These are phyloP conservation scores for Coemansia brasiliensis DNA, from an alignment of 192 early-diverging fungal genomes.

Conservation along the genomic window DNA sequence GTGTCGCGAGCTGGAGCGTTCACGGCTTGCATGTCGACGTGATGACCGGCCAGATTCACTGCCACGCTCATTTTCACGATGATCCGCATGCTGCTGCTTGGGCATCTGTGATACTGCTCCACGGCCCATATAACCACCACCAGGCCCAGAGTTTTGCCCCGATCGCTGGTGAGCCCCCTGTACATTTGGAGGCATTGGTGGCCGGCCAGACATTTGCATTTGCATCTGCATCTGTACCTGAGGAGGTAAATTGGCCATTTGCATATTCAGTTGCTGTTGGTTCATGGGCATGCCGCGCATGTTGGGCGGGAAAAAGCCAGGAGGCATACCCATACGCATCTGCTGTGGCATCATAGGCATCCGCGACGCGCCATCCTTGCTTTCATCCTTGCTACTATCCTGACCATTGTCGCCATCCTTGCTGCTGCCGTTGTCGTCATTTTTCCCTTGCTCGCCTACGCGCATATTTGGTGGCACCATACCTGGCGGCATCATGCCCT, in stretches of 20 bases:
- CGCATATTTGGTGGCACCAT: conserved; percentile 36
- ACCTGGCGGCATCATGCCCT: conserved; percentile 39
- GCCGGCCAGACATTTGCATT: conserved; percentile 41
- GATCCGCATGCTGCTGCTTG: conserved; percentile 12
- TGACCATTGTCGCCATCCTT: conserved; percentile 2
- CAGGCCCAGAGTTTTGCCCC: conserved; percentile 4
- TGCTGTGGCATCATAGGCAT: conserved; percentile 20
- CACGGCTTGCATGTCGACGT: conserved; percentile 20
- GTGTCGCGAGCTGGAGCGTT: conserved; percentile 29
- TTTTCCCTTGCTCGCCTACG: neutral
- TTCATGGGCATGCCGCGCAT: conserved; percentile 46
- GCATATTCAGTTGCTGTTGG: conserved; percentile 37
- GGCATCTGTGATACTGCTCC: conserved; percentile 3
- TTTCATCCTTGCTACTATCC: conserved; percentile 9
- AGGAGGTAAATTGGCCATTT: conserved; percentile 24
- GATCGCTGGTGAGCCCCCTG: conserved; percentile 25
- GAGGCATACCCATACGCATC: conserved; percentile 44
- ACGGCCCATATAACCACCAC: conserved; percentile 14
- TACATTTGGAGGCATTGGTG: conserved; percentile 26
- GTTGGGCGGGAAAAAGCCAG: conserved; percentile 33
- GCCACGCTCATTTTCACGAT: conserved; percentile 30
- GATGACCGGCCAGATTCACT: conserved; percentile 39
- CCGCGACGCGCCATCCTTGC: too few species aligned
- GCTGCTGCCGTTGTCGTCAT: conserved; percentile 12
- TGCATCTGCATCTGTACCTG: conserved; percentile 35